phyloP scores from a whole-genome alignment of 1,139 yeast species.

The Diutina siamensis region DNA sequence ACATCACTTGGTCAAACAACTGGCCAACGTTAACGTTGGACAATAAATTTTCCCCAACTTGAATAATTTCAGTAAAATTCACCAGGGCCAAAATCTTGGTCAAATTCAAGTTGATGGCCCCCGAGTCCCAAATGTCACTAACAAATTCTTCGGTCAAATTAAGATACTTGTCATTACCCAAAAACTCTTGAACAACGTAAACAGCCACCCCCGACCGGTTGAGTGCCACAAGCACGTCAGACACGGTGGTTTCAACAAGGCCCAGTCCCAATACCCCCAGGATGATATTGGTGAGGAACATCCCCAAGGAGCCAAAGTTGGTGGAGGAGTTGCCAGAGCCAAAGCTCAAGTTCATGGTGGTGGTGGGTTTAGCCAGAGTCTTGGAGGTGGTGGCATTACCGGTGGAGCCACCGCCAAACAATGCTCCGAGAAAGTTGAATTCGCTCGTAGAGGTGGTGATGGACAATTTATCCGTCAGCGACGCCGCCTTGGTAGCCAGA shows the following conservation, averaged over 20 bases:
- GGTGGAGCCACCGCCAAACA: not conserved
- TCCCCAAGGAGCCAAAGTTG: constrained; percentile 13
- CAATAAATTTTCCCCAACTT: constrained; percentile 16
- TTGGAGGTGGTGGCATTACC: not conserved
- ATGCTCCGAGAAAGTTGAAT: constrained; percentile 4
- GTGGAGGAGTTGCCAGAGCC: constrained; percentile 6
- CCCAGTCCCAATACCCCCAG: constrained; percentile 21
- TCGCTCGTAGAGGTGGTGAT: not conserved
- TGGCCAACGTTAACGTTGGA: constrained; percentile 15
- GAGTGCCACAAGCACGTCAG: constrained; percentile 23
- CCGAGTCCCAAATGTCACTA: constrained; percentile 17
- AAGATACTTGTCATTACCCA: constrained; percentile 25
- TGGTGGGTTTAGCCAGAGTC: not conserved
- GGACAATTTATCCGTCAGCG: not conserved
- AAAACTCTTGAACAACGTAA: constrained; percentile 24
- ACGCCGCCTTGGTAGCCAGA: not conserved
- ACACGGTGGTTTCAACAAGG: constrained; percentile 17
- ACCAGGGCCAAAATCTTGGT: constrained; percentile 10
- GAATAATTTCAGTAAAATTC: constrained; percentile 15
- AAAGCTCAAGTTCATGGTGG: not conserved
- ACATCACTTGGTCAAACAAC: constrained; percentile 17
- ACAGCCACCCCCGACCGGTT: constrained; percentile 34
- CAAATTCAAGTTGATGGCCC: constrained; percentile 16
- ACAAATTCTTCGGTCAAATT: constrained; percentile 25
- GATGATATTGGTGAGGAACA: constrained; percentile 21